phyloP scores from a whole-genome alignment of 345 rosid genomes.

The Citrus mangshanensis region DNA sequence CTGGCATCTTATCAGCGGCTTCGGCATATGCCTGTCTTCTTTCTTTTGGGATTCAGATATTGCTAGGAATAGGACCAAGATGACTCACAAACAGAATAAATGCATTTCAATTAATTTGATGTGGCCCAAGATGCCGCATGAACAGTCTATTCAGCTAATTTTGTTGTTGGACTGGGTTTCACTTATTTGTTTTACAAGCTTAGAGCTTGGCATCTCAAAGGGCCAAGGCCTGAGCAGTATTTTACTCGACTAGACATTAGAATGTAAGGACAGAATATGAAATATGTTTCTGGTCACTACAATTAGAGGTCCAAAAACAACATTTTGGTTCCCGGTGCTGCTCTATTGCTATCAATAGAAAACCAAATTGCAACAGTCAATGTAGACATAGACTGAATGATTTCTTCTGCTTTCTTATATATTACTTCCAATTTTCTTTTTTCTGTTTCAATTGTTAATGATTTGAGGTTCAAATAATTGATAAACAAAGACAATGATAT shows the following conservation, averaged over 20 bases:
- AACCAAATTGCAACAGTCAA: background rate
- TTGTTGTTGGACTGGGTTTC: slow-evolving; percentile 4
- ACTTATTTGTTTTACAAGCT: background rate
- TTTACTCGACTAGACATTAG: background rate
- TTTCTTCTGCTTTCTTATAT: background rate
- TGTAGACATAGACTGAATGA: background rate
- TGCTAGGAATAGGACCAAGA: background rate
- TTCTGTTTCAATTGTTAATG: background rate
- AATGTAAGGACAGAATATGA: background rate
- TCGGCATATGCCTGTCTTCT: background rate
- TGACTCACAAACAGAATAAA: background rate
- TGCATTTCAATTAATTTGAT: background rate
- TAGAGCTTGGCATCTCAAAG: background rate
- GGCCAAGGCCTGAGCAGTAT: background rate
- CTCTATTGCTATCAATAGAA: background rate
- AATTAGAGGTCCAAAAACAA: background rate
- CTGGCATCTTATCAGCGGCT: background rate
- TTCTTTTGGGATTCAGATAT: background rate
- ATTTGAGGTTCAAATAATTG: background rate
- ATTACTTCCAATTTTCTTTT: background rate
- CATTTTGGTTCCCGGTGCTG: background rate
- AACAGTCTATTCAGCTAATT: background rate
- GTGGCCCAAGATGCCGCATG: background rate
- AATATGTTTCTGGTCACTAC: background rate
- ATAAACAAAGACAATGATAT: too few species aligned